Evolutionary conservation across 208 protist species (phyloP).

Genomic region (Acanthamoeba sp.): DNA sequence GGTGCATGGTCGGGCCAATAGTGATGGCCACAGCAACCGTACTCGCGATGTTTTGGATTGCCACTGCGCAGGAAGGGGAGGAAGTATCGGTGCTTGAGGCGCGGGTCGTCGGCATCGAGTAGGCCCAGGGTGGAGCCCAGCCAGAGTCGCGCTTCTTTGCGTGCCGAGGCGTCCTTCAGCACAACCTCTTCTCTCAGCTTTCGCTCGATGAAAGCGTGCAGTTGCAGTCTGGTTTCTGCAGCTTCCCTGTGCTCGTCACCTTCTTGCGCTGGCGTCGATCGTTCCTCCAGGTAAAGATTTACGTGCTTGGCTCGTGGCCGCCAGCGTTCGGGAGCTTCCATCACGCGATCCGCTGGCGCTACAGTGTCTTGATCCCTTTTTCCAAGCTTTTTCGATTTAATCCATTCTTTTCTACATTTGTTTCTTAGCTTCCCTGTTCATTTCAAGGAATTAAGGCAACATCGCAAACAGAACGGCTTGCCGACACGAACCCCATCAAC

Average conservation of each 20-base stretch:
- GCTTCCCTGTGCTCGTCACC: not conserved
- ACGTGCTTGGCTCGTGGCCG: not conserved
- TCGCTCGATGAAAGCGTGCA: not conserved
- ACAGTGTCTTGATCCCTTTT: not conserved
- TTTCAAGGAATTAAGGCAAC: no score
- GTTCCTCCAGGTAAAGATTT: not conserved
- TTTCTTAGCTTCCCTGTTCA: not conserved
- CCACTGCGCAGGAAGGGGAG: not conserved
- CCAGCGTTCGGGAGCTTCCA: slow-evolving; percentile 4
- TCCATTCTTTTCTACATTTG: not conserved
- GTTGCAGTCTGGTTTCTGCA: not conserved
- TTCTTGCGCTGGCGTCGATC: no score
- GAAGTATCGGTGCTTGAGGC: not conserved
- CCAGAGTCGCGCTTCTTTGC: slow-evolving; percentile 1
- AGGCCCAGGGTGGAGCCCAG: slow-evolving; percentile 11
- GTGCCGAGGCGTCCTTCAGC: not conserved
- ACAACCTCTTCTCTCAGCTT: not conserved
- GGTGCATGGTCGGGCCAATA: not conserved
- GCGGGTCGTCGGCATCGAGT: not conserved
- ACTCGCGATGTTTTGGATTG: not conserved
- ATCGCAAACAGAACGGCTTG: no score
- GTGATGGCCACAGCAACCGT: not conserved
- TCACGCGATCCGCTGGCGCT: not conserved
- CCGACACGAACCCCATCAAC: no score
- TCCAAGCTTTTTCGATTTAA: not conserved